Base-by-base conservation (phyloP, 2,329 filamentous ascomycete species). In the Cadophora gregata region DNA sequence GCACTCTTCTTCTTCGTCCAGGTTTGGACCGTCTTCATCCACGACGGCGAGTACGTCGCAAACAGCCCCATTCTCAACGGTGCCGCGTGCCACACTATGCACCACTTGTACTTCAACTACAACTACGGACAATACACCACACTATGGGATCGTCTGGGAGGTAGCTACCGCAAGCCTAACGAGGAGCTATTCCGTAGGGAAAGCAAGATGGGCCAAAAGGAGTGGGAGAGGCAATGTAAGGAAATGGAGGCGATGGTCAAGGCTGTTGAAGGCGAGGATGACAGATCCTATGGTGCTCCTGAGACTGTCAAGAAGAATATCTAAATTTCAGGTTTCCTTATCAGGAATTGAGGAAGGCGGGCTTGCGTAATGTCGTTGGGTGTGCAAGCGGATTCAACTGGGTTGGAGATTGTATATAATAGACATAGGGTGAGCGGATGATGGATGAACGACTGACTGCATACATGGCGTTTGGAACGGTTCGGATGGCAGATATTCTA, bases 61-160 rank as follows among this genome's bases (percentile, higher is more conserved):
- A 92, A 97, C 81, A 93, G 90, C 75, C 91, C 93, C n/a, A 79
- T 97, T 73, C 88, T 97, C 80, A 98, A 98, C 78, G 95, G 95
- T 61, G 93, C 95, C 14, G 95, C 95, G 31, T 97, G 95, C 84
- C 95, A 97, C 79, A 93, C 91, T 25, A 88, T 94, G 85, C 95
- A 98, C 80, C 95, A 97, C 78, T 80, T 93, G 47, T 92, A 92
- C 80, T 92, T 92, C 83, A 91, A 92, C 81, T 93, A 92, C 84
- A 97, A 97, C 82, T 97, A 97, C 76, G 94, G 94, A 66, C 94
- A 97, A 79, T 97, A 94, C 82, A 96, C 93, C 19, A 97, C 93
- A 0, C 83, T 96, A 24, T 97, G 94, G 91, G 94, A 97, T 79
- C 89, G 94, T 62, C 80, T 97, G 24, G 92, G 93, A 63, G 91